Evolutionary conservation across 2,329 filamentous ascomycete species (phyloP).

Genomic region (Trichoderma sp.): DNA sequence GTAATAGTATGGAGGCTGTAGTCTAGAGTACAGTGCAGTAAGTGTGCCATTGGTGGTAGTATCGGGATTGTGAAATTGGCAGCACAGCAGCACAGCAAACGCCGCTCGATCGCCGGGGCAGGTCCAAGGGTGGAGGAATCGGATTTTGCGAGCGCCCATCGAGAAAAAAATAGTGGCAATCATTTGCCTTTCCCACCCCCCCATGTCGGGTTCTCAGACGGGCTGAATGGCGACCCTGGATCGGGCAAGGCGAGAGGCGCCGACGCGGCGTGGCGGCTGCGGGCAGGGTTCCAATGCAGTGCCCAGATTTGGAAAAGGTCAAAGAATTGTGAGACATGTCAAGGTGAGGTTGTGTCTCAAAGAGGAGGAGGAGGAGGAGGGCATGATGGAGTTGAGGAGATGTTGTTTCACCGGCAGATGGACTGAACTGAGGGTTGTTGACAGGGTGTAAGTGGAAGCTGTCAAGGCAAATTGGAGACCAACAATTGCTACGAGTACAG

Average conservation of each 20-base stretch:
- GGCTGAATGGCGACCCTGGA: constrained; percentile 6
- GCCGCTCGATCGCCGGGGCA: background rate
- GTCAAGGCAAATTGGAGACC: background rate
- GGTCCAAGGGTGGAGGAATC: constrained; percentile 1
- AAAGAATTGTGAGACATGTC: background rate
- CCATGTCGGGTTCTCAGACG: background rate
- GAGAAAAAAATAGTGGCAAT: constrained; percentile 6
- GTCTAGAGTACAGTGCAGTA: too few relatives aligned
- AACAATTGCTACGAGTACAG: too few relatives aligned
- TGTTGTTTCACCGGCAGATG: background rate
- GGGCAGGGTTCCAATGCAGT: constrained; percentile 1
- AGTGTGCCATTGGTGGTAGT: background rate
- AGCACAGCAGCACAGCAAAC: background rate
- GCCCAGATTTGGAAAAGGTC: background rate
- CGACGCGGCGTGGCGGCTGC: background rate
- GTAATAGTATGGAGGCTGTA: background rate
- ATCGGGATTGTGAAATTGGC: constrained; percentile 1
- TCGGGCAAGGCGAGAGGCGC: constrained; percentile 1
- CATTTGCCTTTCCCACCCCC: background rate
- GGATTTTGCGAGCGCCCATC: constrained; percentile 13
- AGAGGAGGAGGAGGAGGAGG: background rate
- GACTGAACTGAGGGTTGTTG: background rate
- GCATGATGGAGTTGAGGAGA: background rate
- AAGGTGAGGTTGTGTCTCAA: background rate
- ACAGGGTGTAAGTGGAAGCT: background rate